Base-by-base conservation (phyloP, 768 basidiomycete species). In the Rubroboletus satanas region DNA sequence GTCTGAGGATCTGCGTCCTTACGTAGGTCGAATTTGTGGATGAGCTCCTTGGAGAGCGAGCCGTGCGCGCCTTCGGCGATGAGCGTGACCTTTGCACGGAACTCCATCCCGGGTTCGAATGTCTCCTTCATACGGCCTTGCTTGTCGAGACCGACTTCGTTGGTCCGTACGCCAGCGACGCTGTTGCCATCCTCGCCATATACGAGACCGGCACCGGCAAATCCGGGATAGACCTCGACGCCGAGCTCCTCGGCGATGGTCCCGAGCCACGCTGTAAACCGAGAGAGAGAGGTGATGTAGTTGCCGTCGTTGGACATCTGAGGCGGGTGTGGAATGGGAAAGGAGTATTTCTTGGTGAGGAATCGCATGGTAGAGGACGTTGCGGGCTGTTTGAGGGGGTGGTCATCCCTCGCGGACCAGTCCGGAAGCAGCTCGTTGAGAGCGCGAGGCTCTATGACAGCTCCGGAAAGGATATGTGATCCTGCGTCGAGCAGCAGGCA, bases 1-100 rank as follows among this genome's bases (percentile, higher is more conserved):
- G 96, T 98, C 75, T 98, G n/a, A n/a, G n/a, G n/a, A n/a, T n/a
- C n/a, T n/a, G n/a, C n/a, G n/a, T n/a, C n/a, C n/a, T n/a, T n/a
- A n/a, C n/a, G n/a, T n/a, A n/a, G n/a, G n/a, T n/a, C n/a, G n/a
- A 94, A 96, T 62, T 83, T 80, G 21, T 78, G 76, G 53, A 91
- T 83, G 4, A 85, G 82, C 49, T 85, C 78, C 71, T 98, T 96
- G 4, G 88, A 84, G 98, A 26, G 78, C 7, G 87, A 90, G 0
- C 97, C 97, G 58, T 98, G 96, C 3, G 94, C 93, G 37, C 96
- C 97, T 71, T 98, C 96, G 0, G 91, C 95, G 44, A 99, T 81
- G 6, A 99, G 78, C 0, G 93, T 96, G 41, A 94, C 87, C 63
- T 90, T 93, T 32, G 96, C 85, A 36, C 85, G 84, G 76, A 99